Percentiles rank a stretch among this genome's conserved stretches.
Conservation (phyloP, 768 basidiomycete species). For the Mycena venus region DNA sequence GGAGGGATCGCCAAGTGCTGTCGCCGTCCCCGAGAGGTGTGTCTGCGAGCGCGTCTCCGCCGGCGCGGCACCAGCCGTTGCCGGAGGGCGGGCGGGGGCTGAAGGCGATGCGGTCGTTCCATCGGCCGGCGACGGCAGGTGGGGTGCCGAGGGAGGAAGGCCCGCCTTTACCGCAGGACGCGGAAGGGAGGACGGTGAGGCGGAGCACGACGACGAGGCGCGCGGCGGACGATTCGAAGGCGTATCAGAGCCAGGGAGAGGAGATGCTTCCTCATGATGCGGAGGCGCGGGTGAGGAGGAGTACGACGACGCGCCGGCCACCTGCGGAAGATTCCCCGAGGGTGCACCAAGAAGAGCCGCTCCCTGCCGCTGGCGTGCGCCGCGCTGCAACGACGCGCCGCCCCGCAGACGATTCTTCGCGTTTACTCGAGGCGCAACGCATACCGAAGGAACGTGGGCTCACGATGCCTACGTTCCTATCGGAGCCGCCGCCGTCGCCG, state of each 20-base stretch:
- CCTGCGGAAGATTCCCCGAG: slow-evolving; percentile 28
- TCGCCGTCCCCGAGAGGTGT: slow-evolving; percentile 1
- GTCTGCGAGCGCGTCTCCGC: slow-evolving; percentile 32
- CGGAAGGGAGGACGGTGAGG: slow-evolving; percentile 1
- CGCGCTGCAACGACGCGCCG: slow-evolving; percentile 52
- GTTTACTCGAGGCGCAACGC: not conserved
- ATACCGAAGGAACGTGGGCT: slow-evolving; percentile 10
- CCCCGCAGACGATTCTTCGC: slow-evolving; percentile 18
- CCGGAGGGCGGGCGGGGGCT: slow-evolving; percentile 45
- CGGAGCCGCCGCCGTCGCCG: slow-evolving; percentile 13
- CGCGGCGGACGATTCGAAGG: not conserved
- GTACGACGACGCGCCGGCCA: slow-evolving; percentile 49
- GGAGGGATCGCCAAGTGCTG: not conserved
- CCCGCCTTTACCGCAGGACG: not conserved
- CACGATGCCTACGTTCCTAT: slow-evolving; percentile 14
- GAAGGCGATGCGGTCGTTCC: slow-evolving; percentile 73
- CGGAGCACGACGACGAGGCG: not conserved
- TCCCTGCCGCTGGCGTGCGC: slow-evolving; percentile 44
- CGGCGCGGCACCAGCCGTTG: slow-evolving; percentile 36
- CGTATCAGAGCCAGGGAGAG: slow-evolving; percentile 29
- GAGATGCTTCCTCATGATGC: slow-evolving; percentile 49
- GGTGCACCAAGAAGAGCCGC: slow-evolving; percentile 30
- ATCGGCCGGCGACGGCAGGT: slow-evolving; percentile 55
- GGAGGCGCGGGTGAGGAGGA: slow-evolving; percentile 50
- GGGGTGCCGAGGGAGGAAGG: slow-evolving; percentile 45